Evolutionary conservation across 768 basidiomycete species (phyloP), one percentile per base, ranked within the genome.

Genomic region (Pisolithus orientalis): DNA sequence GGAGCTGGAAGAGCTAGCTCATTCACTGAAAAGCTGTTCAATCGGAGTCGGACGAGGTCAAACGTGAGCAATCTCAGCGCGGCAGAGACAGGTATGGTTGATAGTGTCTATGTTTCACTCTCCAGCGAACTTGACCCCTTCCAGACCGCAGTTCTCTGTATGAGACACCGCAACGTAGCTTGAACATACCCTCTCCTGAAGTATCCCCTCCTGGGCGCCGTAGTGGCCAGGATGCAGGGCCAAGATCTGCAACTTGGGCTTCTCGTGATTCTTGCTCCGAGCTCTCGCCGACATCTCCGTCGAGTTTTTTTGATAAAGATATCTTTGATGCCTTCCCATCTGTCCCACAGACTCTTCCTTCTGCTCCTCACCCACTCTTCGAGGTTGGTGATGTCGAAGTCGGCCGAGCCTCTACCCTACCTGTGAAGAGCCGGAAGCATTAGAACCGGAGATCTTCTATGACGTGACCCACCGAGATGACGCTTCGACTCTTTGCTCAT

Each of bases 261-360:
- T 77, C 29, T 51, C 69, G 16, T 62, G 65, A 73, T 37, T 72
- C 74, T 2, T 72, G 60, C 52, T 42, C 69, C 63, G 54, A 69
- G 72, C 56, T 80, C 72, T 55, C 80, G 69, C 47, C 37, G 17
- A 37, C 46, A 4, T 47, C 65, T 14, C 44, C 59, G 0, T 57
- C 66, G 1, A 68, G 68, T 57, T 31, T 60, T 25, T 77, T 87
- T 40, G 83, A 84, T 60, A 70, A 72, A 54, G 78, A 78, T 10
- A 67, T 86, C 24, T 85, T 83, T 57, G 85, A 87, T 53, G 78
- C 84, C 6, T 88, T 89, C 66, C 87, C 87, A 24, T 78, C 78
- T 32, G 85, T 88, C 5, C 86, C 87, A 1, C 71, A 75, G 44
- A 72, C 71, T 16, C 65, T 74, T 5, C 77, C 79, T 1, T 60